Conservation (phyloP, 495 filamentous ascomycete genomes). For the Talaromyces nanjingensis region DNA sequence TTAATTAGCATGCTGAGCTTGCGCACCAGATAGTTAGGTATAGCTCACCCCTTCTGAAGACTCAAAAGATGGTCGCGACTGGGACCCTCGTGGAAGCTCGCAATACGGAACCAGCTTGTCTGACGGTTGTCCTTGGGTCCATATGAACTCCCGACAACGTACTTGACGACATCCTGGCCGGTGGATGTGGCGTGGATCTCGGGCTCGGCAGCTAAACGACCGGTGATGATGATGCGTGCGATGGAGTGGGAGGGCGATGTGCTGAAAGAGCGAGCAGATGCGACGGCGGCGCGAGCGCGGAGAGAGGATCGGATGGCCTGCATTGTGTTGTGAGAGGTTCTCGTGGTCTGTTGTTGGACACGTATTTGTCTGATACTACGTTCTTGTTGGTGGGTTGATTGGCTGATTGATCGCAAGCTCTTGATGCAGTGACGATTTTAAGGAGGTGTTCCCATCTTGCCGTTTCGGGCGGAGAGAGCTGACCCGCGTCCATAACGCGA, state of each 20-base stretch:
- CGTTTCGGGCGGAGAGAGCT: neutral
- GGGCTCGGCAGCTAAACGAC: conserved; percentile 63
- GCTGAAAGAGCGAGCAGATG: conserved; percentile 52
- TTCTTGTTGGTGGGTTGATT: neutral
- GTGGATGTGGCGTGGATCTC: conserved; percentile 59
- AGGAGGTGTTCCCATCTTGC: conserved; percentile 1
- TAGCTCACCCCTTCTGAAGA: conserved; percentile 73
- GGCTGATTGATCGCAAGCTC: neutral
- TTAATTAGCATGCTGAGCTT: neutral
- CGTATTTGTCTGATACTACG: neutral
- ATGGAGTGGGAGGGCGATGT: conserved; percentile 36
- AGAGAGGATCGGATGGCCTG: conserved; percentile 17
- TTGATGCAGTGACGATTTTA: neutral
- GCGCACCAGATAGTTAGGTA: neutral
- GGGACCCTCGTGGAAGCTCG: conserved; percentile 53
- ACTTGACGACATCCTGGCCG: conserved; percentile 62
- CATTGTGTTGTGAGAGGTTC: neutral
- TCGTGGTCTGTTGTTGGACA: neutral
- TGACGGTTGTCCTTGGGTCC: conserved; percentile 54
- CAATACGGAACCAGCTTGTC: conserved; percentile 72
- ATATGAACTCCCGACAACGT: conserved; percentile 52
- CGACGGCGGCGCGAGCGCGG: conserved; percentile 26
- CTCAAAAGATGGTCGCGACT: conserved; percentile 57
- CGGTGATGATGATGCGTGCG: conserved; percentile 65
- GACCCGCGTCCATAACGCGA: neutral